Evolutionary conservation across 106 monocot genomes (phyloP), one percentile per base, ranked within the genome.

Genomic region (Dioscorea dumetorum): DNA sequence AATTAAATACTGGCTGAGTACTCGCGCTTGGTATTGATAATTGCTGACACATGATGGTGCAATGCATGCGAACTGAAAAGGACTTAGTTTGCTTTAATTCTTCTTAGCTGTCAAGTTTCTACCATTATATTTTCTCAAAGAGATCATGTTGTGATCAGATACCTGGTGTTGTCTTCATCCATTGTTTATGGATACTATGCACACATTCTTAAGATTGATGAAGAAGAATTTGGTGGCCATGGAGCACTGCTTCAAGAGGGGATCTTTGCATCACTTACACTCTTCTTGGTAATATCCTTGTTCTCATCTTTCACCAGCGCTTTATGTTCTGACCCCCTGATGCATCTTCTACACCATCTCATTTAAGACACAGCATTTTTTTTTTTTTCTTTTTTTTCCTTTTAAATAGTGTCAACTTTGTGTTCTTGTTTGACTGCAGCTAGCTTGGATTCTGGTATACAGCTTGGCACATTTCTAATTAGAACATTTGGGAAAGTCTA

Each of bases 191-290:
- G 84, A 48, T 91, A 91, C 69, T 97, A 91, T 62, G 57, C 88
- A 32, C 62, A 86, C 33, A 60, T 91, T 17, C 70, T 97, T 69
- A 97, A 80, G 61, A 76, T 88, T 70, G 95, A 97, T 61, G 95
- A 86, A 53, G 95, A 97, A 62, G 95, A 97, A 67, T 91, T 78
- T 67, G 95, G 91, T 48, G 95, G 95, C 32, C 95, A 97, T 64
- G 76, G 71, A 62, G 77, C 91, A 57, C 64, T 95, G 57, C 79
- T 95, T 72, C 91, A 95, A 74, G 95, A 95, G 70, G 95, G 91
- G 9, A 78, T 91, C 5, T 95, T 95, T 74, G 95, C 95, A 60
- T 95, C 95, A 15, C 77, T 95, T 61, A 79, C 86, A 21, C 88
- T 95, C 69, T 95, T 95, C 60, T 78, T 91, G 91, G 95, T 95